A percentile compares a stretch with the other conserved stretches of the same genome.
These are phyloP conservation scores for Centrapalus pauciflorus DNA, from an alignment of 129 eudicot genomes.

Conservation along the genomic window DNA sequence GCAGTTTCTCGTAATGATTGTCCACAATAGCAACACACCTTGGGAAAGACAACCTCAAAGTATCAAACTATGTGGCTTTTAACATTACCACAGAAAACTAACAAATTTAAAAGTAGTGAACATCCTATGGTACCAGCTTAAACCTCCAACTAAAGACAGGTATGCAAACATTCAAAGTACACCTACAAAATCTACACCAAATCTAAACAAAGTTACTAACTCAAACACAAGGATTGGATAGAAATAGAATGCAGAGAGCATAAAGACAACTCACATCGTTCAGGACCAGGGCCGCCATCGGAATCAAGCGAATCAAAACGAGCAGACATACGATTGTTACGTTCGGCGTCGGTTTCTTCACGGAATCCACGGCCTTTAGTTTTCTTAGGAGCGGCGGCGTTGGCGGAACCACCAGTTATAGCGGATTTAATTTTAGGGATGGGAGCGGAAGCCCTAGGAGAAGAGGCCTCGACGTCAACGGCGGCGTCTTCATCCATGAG, in stretches of 20 bases:
- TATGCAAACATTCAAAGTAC: neutral
- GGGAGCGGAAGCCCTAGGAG: slow-evolving; percentile 41
- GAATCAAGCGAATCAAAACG: slow-evolving; percentile 82
- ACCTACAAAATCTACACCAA: neutral
- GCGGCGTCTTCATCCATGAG: slow-evolving; percentile 91
- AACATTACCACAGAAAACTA: neutral
- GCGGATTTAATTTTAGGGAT: slow-evolving; percentile 78
- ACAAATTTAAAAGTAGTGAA: too few relatives aligned
- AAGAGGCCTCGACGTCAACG: slow-evolving; percentile 47
- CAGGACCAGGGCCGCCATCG: slow-evolving; percentile 90
- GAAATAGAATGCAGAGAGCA: neutral
- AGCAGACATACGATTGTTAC: slow-evolving; percentile 67
- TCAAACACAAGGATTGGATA: neutral
- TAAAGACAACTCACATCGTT: slow-evolving; percentile 52
- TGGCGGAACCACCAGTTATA: slow-evolving; percentile 58
- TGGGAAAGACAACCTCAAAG: neutral
- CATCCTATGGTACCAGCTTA: too few relatives aligned
- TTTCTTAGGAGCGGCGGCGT: slow-evolving; percentile 35
- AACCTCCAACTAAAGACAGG: neutral
- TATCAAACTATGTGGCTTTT: neutral
- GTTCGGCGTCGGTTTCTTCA: slow-evolving; percentile 64
- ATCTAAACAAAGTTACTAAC: neutral
- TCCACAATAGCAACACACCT: neutral
- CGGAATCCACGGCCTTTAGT: slow-evolving; percentile 97
- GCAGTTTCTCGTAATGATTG: neutral